Base-by-base conservation (phyloP, 1,284 basidiomycete genomes). In the Malassezia sp. region DNA sequence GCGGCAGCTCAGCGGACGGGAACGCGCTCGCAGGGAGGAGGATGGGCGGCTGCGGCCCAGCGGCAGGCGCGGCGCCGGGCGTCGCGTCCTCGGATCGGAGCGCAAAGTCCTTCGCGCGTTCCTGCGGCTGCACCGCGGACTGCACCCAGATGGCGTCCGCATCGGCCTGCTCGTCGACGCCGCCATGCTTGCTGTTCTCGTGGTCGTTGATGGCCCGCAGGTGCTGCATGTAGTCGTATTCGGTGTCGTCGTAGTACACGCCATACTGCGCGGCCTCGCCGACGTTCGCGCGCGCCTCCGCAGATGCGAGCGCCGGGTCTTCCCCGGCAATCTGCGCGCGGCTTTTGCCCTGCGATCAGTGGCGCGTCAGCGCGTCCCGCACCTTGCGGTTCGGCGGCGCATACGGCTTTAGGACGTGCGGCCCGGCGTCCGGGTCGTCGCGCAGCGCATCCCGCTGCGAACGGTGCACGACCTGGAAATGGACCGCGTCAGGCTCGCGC, bases 221-320 rank as follows among this genome's bases (percentile, higher is more conserved):
- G 73, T 99, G 93, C 72, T 91, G 84, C 86, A 96, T 91, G 75
- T 99, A 99, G 72, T 99, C 86, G 74, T 99, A 99, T 46, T 86
- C 79, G n/a, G 86, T 85, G 67, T 99, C 91, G 73, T 97, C 90
- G 74, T 80, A 97, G 73, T 88, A 89, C 64, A 99, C 75, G 9
- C 89, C 91, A 71, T 96, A 93, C 20, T 80, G 70, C 4, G 85
- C 76, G 0, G 93, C 93, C 74, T 97, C 86, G 46, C 90, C 93
- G 51, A 76, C 72, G 42, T 77, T 76, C 35, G 15, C 18, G 2
- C 60, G 45, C 30, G 54, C 38, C 36, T 49, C 48, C 47, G 52
- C 49, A 21, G 37, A 47, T 17, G 78, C 77, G 7, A 78, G 73
- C n/a, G 79, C 71, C 11, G 84, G 71, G 5, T 75, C 40, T 11